Conservation (phyloP, 179 eudicot genomes). For the Gypsophila paniculata region DNA sequence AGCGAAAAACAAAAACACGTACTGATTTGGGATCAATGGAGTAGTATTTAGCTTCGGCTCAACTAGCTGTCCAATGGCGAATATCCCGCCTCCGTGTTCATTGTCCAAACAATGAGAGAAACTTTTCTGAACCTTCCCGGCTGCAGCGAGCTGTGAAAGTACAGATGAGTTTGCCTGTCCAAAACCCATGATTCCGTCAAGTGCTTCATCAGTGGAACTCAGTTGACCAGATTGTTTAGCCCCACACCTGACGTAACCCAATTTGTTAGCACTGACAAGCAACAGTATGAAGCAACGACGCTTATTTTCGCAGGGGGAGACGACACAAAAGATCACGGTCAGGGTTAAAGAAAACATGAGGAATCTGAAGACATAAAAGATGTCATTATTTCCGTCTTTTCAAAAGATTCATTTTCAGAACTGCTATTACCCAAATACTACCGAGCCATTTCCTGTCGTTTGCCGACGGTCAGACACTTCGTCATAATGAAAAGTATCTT, state of each 20-base stretch:
- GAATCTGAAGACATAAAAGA: background rate
- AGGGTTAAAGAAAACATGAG: background rate
- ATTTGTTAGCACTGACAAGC: constrained; percentile 9
- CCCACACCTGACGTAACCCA: constrained; percentile 49
- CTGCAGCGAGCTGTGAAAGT: constrained; percentile 68
- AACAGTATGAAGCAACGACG: too few species aligned
- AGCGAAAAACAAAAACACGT: constrained; percentile 31
- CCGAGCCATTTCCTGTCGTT: constrained; percentile 47
- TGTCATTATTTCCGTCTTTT: background rate
- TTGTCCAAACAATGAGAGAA: constrained; percentile 83
- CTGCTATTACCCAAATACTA: constrained; percentile 65
- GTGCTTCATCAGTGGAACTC: constrained; percentile 49
- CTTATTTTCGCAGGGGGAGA: background rate
- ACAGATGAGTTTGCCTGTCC: constrained; percentile 82
- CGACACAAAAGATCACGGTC: background rate
- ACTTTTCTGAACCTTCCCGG: constrained; percentile 58
- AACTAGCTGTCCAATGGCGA: constrained; percentile 72
- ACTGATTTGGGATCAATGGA: constrained; percentile 63
- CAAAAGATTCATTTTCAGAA: background rate
- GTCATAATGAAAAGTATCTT: constrained; percentile 47
- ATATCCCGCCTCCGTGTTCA: constrained; percentile 69
- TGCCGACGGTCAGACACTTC: constrained; percentile 50
- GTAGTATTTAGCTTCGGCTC: constrained; percentile 61
- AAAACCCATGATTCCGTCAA: constrained; percentile 85
- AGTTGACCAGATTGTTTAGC: constrained; percentile 65